A percentile compares a stretch with the other conserved stretches of the same genome.
Evolutionary conservation across 2,329 filamentous ascomycete genomes (phyloP).

Genomic region (Exophiala phaeomuriformis): DNA sequence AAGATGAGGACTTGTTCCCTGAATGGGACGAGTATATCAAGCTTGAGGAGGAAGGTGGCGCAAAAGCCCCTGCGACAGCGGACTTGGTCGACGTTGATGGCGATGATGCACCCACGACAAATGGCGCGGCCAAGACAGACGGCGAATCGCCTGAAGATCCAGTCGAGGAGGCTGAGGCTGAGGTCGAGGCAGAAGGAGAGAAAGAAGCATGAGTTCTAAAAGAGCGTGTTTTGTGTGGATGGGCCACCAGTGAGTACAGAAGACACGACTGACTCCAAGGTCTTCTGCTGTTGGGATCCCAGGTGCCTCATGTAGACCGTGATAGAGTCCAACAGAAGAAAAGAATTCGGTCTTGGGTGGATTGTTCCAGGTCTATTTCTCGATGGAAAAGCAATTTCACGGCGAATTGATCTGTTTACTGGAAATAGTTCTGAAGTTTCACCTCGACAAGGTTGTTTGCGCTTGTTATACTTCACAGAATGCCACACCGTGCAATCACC

Average conservation of each 20-base stretch:
- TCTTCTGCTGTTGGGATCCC: no score
- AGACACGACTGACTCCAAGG: background rate
- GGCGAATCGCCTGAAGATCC: slow-evolving; percentile 13
- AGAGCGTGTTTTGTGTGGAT: no score
- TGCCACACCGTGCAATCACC: no score
- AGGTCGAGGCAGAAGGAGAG: background rate
- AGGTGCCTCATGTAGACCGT: no score
- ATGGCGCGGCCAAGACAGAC: slow-evolving; percentile 30
- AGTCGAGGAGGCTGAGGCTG: background rate
- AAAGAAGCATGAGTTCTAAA: background rate
- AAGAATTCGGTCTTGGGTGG: no score
- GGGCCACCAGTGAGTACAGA: background rate
- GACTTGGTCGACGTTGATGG: slow-evolving; percentile 37
- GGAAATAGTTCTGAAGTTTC: no score
- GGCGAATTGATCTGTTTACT: no score
- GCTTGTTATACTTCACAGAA: no score
- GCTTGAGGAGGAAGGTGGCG: slow-evolving; percentile 65
- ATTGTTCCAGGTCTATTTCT: no score
- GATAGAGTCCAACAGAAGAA: no score
- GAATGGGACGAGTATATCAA: slow-evolving; percentile 90
- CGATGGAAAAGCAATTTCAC: no score
- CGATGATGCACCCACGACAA: slow-evolving; percentile 30
- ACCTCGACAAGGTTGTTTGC: no score
- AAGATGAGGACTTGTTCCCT: slow-evolving; percentile 79
- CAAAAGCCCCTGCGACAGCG: slow-evolving; percentile 32